Evolutionary conservation across 176 grass and related monocot genomes (phyloP), one percentile per base, ranked within the genome.

Genomic region (Oryza coarctata): DNA sequence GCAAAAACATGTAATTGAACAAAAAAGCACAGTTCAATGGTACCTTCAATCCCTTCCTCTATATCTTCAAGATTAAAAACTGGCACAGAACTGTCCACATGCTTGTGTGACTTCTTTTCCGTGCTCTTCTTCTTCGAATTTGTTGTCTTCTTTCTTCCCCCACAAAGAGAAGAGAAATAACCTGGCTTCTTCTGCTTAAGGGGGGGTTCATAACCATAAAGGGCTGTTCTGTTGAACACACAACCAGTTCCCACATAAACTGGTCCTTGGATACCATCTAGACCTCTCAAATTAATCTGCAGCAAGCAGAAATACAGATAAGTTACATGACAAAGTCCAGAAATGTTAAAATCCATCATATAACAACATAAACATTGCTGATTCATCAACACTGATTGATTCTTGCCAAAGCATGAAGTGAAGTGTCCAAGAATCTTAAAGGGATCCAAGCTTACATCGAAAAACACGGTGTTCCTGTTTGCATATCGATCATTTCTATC

Each of bases 31-130:
- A 67, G 77, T 13, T 47, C 39, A 13, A 71, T 38, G 31, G 14
- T 90, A 98, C 95, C 95, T 98, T 98, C 95, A 28, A 94, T 58
- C 13, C 95, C 95, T 75, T 98, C 95, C 79, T 98, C 95, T 83
- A 98, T 98, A 85, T 98, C 92, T 89, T 98, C 95, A 39, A 98
- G 92, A 83, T 98, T 98, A 83, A 98, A 98, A 77, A 93, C 88
- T 63, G 95, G 95, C 38, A 98, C 86, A 63, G 90, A 91, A 81
- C 90, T 94, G 79, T 94, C 95, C 38, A 85, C 84, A 65, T 94
- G 88, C 74, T 88, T 98, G 79, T 91, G 86, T 81, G 95, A 94
- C 60, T 88, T 97, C 86, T 93, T 98, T 32, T 94, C 92, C n/a
- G 88, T 77, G 38, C 84, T 83, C 61, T 93, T 94, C 65, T 86